phyloP scores from a whole-genome alignment of 2,329 filamentous ascomycete genomes.

The Paraconiothyrium brasiliense region DNA sequence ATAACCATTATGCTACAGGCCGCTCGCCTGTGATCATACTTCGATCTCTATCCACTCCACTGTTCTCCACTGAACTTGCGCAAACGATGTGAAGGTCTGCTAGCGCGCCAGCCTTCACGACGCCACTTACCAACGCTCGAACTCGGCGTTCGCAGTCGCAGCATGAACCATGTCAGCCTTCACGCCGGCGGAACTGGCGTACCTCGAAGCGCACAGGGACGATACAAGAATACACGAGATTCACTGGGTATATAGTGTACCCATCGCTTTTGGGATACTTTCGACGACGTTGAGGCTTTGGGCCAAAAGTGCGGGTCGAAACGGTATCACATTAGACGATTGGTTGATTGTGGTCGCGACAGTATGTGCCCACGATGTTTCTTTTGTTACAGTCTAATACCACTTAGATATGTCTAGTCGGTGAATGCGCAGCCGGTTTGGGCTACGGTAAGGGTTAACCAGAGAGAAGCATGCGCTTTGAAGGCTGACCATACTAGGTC shows the following conservation, averaged over 20 bases:
- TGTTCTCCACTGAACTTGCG: slow-evolving; percentile 3
- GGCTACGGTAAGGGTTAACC: slow-evolving; percentile 32
- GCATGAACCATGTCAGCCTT: slow-evolving; percentile 36
- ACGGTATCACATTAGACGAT: slow-evolving; percentile 45
- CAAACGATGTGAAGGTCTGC: slow-evolving; percentile 25
- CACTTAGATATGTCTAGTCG: slow-evolving; percentile 40
- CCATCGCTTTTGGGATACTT: slow-evolving; percentile 38
- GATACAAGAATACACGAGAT: slow-evolving; percentile 42
- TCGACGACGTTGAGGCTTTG: slow-evolving; percentile 39
- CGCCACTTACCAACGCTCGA: slow-evolving; percentile 22
- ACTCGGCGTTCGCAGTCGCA: slow-evolving; percentile 4
- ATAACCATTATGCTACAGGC: slow-evolving; percentile 8
- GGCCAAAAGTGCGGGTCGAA: slow-evolving; percentile 41
- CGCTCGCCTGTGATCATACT: slow-evolving; percentile 17
- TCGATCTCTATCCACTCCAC: too few relatives aligned
- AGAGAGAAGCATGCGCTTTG: neutral
- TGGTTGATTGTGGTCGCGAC: slow-evolving; percentile 44
- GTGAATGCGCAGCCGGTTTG: slow-evolving; percentile 40
- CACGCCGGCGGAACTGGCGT: slow-evolving; percentile 40
- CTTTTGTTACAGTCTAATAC: slow-evolving; percentile 4
- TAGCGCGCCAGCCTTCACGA: slow-evolving; percentile 22
- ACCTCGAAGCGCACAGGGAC: slow-evolving; percentile 37
- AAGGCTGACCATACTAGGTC: slow-evolving; percentile 32
- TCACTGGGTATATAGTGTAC: slow-evolving; percentile 44
- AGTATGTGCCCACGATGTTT: slow-evolving; percentile 25